A percentile compares a stretch with the other conserved stretches of the same genome.
Evolutionary conservation across 768 basidiomycete genomes (phyloP).

Genomic region (Boletus speciosus): DNA sequence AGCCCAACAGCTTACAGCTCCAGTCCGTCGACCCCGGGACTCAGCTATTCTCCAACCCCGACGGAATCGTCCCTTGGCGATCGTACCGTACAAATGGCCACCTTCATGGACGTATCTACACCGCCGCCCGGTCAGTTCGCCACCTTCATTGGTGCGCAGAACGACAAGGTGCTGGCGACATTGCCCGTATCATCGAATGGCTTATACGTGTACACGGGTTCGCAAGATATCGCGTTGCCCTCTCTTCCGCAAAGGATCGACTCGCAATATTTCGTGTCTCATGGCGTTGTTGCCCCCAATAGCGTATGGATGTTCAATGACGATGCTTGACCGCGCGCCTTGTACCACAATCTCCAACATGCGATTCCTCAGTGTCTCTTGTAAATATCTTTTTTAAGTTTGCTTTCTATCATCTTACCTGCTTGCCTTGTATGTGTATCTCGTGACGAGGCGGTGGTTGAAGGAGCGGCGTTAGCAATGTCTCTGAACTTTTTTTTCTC

Average conservation of each 20-base stretch:
- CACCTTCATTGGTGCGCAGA: constrained; percentile 33
- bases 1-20: constrained; percentile 28
- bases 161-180: constrained; percentile 30
- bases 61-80: constrained; percentile 56
- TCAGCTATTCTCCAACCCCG: constrained; percentile 58
- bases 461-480: constrained; percentile 15
- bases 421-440: constrained; percentile 26
- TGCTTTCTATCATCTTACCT: constrained; percentile 14
- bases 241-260: constrained; percentile 10
- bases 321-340: constrained; percentile 3
- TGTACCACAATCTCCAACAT: constrained; percentile 1
- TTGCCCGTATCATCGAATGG: constrained; percentile 16
- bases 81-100: constrained; percentile 54
- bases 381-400: constrained; percentile 18
- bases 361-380: constrained; percentile 15
- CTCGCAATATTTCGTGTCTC: constrained; percentile 13
- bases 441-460: constrained; percentile 15
- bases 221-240: constrained; percentile 13
- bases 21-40: constrained; percentile 53
- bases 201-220: constrained; percentile 16
- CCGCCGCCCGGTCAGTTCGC: constrained; percentile 37
- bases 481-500: constrained; percentile 18
- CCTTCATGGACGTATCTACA: constrained; percentile 44
- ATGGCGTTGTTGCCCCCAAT: constrained; percentile 8
- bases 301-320: constrained; percentile 18